Percentiles rank a stretch among this genome's conserved stretches.
These are phyloP conservation scores for Sequoiadendron giganteum DNA, from an alignment of 75 land plant genomes.

Conservation along the genomic window DNA sequence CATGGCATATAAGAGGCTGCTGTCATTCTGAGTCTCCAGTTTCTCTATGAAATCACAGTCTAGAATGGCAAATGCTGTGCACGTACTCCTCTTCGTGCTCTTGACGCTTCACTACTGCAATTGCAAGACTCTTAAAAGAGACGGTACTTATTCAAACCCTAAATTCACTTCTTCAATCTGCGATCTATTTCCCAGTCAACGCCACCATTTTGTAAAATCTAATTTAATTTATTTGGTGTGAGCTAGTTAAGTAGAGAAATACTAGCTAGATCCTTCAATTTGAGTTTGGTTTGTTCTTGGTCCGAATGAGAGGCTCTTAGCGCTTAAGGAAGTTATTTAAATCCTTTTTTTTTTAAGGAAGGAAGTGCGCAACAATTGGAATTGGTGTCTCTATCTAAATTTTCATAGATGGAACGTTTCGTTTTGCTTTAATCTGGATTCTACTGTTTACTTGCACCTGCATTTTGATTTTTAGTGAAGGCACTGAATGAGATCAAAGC, in stretches of 20 bases:
- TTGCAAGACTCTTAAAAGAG: conserved; percentile 1
- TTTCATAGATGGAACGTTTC: background rate
- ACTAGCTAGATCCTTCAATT: background rate
- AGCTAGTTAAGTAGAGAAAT: background rate
- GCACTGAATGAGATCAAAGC: conserved; percentile 88
- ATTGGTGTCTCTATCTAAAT: background rate
- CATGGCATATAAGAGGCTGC: too few relatives aligned
- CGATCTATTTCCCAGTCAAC: background rate
- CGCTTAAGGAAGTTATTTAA: background rate
- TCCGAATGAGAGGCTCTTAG: background rate
- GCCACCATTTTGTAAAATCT: background rate
- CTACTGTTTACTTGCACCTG: background rate
- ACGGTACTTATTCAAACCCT: background rate
- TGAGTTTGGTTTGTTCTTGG: background rate
- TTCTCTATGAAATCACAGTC: background rate
- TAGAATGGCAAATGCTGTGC: background rate
- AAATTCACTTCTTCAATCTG: background rate
- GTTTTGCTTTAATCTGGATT: background rate
- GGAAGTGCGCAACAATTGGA: background rate
- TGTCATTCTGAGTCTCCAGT: too few relatives aligned
- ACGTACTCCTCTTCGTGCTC: background rate
- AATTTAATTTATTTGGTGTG: background rate
- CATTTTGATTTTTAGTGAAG: conserved; percentile 51
- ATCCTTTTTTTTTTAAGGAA: background rate
- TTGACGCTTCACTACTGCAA: background rate